Percentiles rank a stretch among this genome's conserved stretches.
Conservation (phyloP, 441 rosid species). For the Gossypium lobatum region DNA sequence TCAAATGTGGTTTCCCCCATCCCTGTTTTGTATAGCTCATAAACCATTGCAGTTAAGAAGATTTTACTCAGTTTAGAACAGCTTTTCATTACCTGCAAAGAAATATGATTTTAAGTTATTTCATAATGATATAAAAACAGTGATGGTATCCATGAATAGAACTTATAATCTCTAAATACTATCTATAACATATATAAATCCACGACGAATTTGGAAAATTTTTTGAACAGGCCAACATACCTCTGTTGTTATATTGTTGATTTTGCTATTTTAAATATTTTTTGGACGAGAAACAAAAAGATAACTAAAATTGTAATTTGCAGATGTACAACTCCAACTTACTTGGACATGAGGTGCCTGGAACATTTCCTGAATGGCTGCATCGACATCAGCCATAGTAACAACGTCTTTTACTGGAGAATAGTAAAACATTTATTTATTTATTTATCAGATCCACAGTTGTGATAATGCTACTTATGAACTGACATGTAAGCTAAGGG, state of each 20-base stretch:
- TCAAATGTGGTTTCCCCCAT: conserved; percentile 86
- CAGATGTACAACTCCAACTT: conserved; percentile 25
- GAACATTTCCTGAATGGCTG: conserved; percentile 95
- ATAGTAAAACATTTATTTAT: conserved; percentile 1
- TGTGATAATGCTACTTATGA: neutral
- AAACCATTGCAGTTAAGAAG: conserved; percentile 87
- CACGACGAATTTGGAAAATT: too few species aligned
- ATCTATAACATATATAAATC: too few species aligned
- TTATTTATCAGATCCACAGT: neutral
- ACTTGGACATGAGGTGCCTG: conserved; percentile 98
- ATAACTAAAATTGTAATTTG: neutral
- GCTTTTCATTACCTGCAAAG: conserved; percentile 67
- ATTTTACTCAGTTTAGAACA: conserved; percentile 69
- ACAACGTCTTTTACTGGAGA: conserved; percentile 54
- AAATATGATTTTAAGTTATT: conserved; percentile 4
- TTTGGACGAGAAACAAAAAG: neutral
- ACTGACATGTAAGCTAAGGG: neutral
- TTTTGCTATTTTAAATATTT: too few species aligned
- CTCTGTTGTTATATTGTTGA: too few species aligned
- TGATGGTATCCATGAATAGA: neutral
- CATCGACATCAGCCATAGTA: conserved; percentile 78
- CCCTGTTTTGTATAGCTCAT: conserved; percentile 91
- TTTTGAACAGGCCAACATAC: too few species aligned
- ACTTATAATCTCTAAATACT: neutral
- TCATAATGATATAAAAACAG: neutral